A percentile compares a stretch with the other conserved stretches of the same genome.
These are phyloP conservation scores for Candida ulmi DNA, from an alignment of 805 yeast genomes.

Conservation along the genomic window DNA sequence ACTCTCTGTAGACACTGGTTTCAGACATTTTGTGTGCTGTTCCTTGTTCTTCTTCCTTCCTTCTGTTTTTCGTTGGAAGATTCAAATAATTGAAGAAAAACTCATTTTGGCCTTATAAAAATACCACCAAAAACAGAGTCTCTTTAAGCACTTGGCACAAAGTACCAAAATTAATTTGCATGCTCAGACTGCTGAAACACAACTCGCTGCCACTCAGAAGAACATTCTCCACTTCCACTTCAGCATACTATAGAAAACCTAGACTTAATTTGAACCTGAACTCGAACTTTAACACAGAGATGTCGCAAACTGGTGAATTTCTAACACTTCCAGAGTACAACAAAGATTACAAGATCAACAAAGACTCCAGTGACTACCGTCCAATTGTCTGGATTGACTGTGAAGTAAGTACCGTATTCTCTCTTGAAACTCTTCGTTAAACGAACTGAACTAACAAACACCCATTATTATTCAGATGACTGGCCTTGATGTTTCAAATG, in stretches of 20 bases:
- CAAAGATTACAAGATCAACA: constrained; percentile 7
- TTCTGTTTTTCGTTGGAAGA: too few relatives aligned
- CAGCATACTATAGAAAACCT: neutral
- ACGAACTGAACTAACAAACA: too few relatives aligned
- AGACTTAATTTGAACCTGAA: neutral
- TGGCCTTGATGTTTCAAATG: constrained; percentile 76
- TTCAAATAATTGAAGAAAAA: too few relatives aligned
- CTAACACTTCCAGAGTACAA: constrained; percentile 17
- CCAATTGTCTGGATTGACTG: constrained; percentile 93
- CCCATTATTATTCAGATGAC: constrained; percentile 82
- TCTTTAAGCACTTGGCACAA: too few relatives aligned
- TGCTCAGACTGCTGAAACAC: neutral
- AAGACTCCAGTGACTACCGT: constrained; percentile 15
- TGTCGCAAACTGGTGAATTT: too few relatives aligned
- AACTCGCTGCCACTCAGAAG: neutral
- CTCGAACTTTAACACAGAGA: too few relatives aligned
- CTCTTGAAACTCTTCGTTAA: too few relatives aligned
- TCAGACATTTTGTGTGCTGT: neutral
- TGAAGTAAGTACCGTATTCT: constrained; percentile 39
- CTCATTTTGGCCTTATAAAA: too few relatives aligned
- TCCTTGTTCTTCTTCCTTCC: too few relatives aligned
- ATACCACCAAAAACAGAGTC: too few relatives aligned
- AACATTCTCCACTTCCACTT: neutral
- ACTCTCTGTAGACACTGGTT: neutral
- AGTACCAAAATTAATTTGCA: too few relatives aligned